Evolutionary conservation across 116 monocot species (phyloP).

Genomic region (Iris pallida): DNA sequence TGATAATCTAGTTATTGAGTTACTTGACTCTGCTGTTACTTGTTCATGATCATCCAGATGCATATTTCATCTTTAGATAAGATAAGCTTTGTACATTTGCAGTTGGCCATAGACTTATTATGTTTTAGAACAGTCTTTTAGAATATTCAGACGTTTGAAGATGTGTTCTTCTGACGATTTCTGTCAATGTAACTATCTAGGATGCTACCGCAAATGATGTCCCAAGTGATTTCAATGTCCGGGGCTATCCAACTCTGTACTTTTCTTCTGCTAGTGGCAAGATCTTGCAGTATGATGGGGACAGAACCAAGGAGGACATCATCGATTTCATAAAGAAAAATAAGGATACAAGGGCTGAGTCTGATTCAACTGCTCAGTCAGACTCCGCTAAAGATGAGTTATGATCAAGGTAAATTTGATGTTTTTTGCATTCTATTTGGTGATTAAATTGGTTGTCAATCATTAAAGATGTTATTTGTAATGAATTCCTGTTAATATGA

Average conservation of each 20-base stretch:
- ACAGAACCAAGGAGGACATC: constrained; percentile 65
- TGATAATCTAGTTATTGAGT: too few species aligned
- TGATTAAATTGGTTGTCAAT: too few species aligned
- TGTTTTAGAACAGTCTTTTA: too few species aligned
- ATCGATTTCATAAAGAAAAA: constrained; percentile 65
- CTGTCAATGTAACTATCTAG: constrained; percentile 10
- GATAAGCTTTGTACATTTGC: too few species aligned
- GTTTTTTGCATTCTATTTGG: too few species aligned
- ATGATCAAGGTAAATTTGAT: constrained; percentile 5
- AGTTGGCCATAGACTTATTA: too few species aligned
- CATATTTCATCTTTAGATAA: too few species aligned
- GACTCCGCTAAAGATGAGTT: constrained; percentile 32
- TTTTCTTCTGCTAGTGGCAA: constrained; percentile 76
- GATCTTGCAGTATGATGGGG: constrained; percentile 58
- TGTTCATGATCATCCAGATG: too few species aligned
- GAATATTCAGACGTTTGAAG: too few species aligned
- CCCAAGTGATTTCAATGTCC: constrained; percentile 58
- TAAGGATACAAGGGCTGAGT: constrained; percentile 23
- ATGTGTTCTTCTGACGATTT: constrained; percentile 1
- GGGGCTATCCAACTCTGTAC: constrained; percentile 83
- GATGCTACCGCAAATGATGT: constrained; percentile 82
- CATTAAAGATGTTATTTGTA: too few species aligned
- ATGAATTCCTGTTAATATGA: too few species aligned
- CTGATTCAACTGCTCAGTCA: constrained; percentile 13
- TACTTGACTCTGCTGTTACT: too few species aligned